Evolutionary conservation across 2,329 filamentous ascomycete genomes (phyloP).

Genomic region (Chaetoscypha palmicola): DNA sequence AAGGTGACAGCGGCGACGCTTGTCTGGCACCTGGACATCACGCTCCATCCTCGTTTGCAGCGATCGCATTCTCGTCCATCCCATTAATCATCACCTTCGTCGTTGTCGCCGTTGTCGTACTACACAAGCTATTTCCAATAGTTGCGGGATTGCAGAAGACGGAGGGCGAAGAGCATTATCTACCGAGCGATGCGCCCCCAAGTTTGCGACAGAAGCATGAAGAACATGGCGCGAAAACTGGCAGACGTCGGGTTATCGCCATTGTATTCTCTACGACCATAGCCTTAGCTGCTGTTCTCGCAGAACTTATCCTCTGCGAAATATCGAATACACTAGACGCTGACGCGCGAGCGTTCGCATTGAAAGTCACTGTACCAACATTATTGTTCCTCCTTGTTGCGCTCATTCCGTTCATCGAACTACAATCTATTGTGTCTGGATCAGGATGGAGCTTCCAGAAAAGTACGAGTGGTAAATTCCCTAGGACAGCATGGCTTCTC

Average conservation of each 20-base stretch:
- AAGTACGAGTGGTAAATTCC: conserved; percentile 47
- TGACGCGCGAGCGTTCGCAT: conserved; percentile 57
- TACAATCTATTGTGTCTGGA: conserved; percentile 47
- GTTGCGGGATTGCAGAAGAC: conserved; percentile 50
- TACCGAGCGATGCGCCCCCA: conserved; percentile 55
- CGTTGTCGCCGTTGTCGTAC: conserved; percentile 53
- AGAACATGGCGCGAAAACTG: conserved; percentile 48
- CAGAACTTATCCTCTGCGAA: conserved; percentile 76
- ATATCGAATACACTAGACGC: conserved; percentile 69
- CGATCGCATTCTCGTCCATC: conserved; percentile 51
- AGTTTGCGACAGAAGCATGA: conserved; percentile 52
- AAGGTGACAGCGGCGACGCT: conserved; percentile 20
- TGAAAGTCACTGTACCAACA: conserved; percentile 62
- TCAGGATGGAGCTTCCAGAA: conserved; percentile 57
- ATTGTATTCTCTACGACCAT: conserved; percentile 70
- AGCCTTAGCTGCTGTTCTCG: conserved; percentile 68
- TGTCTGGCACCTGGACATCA: conserved; percentile 12
- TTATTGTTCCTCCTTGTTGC: conserved; percentile 67
- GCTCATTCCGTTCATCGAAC: conserved; percentile 71
- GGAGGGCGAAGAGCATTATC: conserved; percentile 53
- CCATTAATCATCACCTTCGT: conserved; percentile 68
- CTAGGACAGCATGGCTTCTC: conserved; percentile 56
- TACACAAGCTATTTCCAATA: conserved; percentile 65
- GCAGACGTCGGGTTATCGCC: conserved; percentile 47
- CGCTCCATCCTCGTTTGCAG: conserved; percentile 32